Conservation (phyloP, 169 alveolate species). For the Plasmodium knowlesi region DNA sequence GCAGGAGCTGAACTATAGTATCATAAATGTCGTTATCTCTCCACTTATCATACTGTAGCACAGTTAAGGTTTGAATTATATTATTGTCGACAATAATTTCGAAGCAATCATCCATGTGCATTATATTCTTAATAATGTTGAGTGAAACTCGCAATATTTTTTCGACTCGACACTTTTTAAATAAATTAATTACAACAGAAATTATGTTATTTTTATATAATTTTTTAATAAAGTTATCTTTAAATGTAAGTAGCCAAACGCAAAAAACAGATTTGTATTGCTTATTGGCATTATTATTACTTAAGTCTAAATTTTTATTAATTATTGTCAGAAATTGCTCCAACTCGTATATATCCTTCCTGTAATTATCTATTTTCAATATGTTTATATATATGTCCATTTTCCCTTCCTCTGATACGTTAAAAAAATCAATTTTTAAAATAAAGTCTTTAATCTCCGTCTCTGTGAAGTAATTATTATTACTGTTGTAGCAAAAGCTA, state of each 20-base stretch:
- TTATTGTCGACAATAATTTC: slow-evolving; percentile 85
- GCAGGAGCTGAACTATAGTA: slow-evolving; percentile 84
- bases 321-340: slow-evolving; percentile 70
- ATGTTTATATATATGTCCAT: slow-evolving; percentile 74
- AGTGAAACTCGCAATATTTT: slow-evolving; percentile 80
- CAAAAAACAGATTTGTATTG: slow-evolving; percentile 84
- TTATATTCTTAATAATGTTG: slow-evolving; percentile 78
- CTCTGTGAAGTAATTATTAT: slow-evolving; percentile 73
- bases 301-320: slow-evolving; percentile 70
- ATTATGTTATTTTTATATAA: slow-evolving; percentile 77
- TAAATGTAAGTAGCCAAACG: slow-evolving; percentile 82
- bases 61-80: slow-evolving; percentile 84
- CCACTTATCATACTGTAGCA: slow-evolving; percentile 89
- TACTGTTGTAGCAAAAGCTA: slow-evolving; percentile 70
- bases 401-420: slow-evolving; percentile 76
- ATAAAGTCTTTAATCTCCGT: slow-evolving; percentile 67
- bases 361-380: slow-evolving; percentile 72
- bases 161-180: slow-evolving; percentile 82
- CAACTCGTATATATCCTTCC: slow-evolving; percentile 76
- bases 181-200: slow-evolving; percentile 76
- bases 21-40: slow-evolving; percentile 88
- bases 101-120: slow-evolving; percentile 78
- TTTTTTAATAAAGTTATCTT: slow-evolving; percentile 73
- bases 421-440: slow-evolving; percentile 75
- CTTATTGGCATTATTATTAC: slow-evolving; percentile 76